phyloP scores from a whole-genome alignment of 2,329 filamentous ascomycete species.

The Pestalotiopsis sp. region DNA sequence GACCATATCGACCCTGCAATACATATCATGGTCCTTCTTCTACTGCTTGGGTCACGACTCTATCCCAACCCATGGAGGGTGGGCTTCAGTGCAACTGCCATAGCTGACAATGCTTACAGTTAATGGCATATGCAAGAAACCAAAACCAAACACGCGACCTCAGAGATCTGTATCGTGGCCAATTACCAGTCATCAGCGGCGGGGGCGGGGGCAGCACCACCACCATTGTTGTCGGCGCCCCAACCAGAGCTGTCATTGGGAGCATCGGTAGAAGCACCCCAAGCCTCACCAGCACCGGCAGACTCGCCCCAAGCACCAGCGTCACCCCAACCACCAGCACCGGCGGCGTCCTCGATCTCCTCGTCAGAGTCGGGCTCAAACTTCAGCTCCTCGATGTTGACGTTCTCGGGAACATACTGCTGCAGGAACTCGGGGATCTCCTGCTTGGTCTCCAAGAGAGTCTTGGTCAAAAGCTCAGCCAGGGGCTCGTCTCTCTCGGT shows the following conservation, averaged over 20 bases:
- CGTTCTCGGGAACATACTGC: constrained; percentile 60
- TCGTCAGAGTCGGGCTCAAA: constrained; percentile 60
- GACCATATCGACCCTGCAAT: background rate
- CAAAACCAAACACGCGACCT: background rate
- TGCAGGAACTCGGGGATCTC: constrained; percentile 80
- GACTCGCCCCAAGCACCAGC: constrained; percentile 26
- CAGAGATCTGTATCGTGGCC: background rate
- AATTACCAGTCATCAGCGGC: background rate
- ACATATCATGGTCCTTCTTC: background rate
- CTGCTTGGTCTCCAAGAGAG: constrained; percentile 79
- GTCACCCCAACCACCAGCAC: constrained; percentile 18
- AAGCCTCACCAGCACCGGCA: constrained; percentile 44
- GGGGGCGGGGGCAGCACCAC: background rate
- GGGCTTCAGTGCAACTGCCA: background rate
- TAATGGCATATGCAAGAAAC: background rate
- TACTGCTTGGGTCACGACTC: background rate
- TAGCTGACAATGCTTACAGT: background rate
- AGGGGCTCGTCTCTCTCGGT: constrained; percentile 75
- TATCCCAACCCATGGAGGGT: background rate
- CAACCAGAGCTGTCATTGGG: constrained; percentile 19
- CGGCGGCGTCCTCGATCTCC: constrained; percentile 36
- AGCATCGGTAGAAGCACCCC: background rate
- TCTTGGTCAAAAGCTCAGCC: constrained; percentile 74
- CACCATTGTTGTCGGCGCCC: constrained; percentile 23
- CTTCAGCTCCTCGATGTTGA: constrained; percentile 45